Conservation (phyloP, 2,329 filamentous ascomycete genomes). For the Diplodia corticola region DNA sequence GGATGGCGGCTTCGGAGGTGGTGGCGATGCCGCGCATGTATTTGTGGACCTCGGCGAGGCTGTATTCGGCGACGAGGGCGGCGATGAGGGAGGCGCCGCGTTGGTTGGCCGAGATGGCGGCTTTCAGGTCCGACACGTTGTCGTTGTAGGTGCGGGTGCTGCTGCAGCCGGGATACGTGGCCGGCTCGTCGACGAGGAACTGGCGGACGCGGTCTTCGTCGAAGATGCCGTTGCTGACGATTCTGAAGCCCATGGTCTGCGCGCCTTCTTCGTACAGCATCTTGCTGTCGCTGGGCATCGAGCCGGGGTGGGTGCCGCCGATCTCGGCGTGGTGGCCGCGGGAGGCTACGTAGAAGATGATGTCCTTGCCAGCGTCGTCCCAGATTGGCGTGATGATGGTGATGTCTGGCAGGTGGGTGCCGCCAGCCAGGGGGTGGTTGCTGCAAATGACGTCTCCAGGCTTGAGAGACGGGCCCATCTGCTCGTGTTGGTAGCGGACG, state of each 20-base stretch:
- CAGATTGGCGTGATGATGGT: constrained; percentile 48
- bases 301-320: constrained; percentile 42
- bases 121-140: constrained; percentile 26
- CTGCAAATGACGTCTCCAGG: constrained; percentile 44
- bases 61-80: constrained; percentile 21
- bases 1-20: constrained; percentile 25
- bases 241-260: constrained; percentile 33
- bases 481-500: constrained; percentile 42
- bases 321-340: constrained; percentile 46
- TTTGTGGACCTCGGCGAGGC: constrained; percentile 18
- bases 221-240: constrained; percentile 36
- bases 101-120: constrained; percentile 25
- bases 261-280: constrained; percentile 50
- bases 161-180: constrained; percentile 42
- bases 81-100: constrained; percentile 22
- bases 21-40: constrained; percentile 27
- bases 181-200: constrained; percentile 35
- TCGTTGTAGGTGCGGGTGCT: constrained; percentile 32
- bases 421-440: constrained; percentile 45
- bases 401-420: constrained; percentile 46
- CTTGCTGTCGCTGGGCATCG: constrained; percentile 46
- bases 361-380: constrained; percentile 28
- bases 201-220: constrained; percentile 37
- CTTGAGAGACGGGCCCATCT: constrained; percentile 37
- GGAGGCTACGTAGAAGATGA: constrained; percentile 44